Evolutionary conservation across 768 basidiomycete species (phyloP).

Genomic region (Pleurotus citrinopileatus): DNA sequence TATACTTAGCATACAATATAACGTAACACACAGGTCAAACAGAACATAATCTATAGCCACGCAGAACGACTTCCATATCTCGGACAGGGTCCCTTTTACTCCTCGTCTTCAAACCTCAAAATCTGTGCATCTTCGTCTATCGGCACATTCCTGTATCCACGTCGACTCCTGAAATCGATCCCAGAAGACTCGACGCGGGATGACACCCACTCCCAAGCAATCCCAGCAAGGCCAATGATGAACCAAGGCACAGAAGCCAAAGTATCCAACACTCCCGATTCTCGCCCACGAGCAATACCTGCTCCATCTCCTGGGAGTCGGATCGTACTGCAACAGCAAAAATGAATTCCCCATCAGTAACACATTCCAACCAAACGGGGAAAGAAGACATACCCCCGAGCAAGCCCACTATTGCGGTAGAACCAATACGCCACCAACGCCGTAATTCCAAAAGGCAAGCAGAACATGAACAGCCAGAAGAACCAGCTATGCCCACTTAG

Average conservation of each 20-base stretch:
- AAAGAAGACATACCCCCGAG: constrained; percentile 61
- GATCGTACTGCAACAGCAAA: constrained; percentile 53
- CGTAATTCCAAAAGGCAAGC: constrained; percentile 77
- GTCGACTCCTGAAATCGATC: constrained; percentile 41
- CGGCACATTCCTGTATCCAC: constrained; percentile 75
- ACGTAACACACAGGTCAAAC: not conserved
- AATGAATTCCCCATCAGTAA: constrained; percentile 13
- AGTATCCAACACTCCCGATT: constrained; percentile 57
- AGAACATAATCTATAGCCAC: not conserved
- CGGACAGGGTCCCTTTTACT: constrained; percentile 20
- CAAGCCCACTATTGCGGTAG: constrained; percentile 68
- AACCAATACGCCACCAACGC: constrained; percentile 80
- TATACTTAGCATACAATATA: not conserved
- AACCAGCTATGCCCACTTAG: constrained; percentile 65
- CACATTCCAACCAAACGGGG: not conserved
- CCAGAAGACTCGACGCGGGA: constrained; percentile 40
- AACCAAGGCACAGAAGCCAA: constrained; percentile 91
- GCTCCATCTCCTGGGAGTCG: constrained; percentile 65
- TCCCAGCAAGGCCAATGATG: constrained; percentile 72
- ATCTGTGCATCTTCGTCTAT: constrained; percentile 90
- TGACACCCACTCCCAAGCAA: constrained; percentile 66
- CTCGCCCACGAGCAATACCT: constrained; percentile 23
- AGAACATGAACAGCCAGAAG: constrained; percentile 82
- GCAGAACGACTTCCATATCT: not conserved
- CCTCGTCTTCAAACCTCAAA: constrained; percentile 81